Percentiles rank a stretch among this genome's conserved stretches.
phyloP scores from a whole-genome alignment of 306 rosid species.

The Pyrus betulifolia region DNA sequence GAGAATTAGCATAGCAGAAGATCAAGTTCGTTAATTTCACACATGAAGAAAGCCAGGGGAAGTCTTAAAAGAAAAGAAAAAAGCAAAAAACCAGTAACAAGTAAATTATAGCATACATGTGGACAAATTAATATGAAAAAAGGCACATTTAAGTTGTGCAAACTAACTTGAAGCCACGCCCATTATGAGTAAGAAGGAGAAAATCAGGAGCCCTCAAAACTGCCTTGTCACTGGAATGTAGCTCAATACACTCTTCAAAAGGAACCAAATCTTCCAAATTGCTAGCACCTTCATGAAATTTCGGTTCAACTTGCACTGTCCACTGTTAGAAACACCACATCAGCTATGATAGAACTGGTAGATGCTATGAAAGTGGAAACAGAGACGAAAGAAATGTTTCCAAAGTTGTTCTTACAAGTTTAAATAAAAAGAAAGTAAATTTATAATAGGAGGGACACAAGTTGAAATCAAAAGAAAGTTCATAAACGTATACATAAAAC shows the following conservation, averaged over 20 bases:
- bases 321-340: slow-evolving; percentile 50
- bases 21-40: not conserved
- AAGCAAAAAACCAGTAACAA: not conserved
- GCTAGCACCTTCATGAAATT: slow-evolving; percentile 86
- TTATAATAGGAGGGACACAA: not conserved
- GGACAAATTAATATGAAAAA: slow-evolving; percentile 1
- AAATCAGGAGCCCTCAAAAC: slow-evolving; percentile 78
- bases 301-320: slow-evolving; percentile 75
- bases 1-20: not conserved
- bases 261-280: slow-evolving; percentile 83
- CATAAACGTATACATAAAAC: not conserved
- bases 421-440: not conserved
- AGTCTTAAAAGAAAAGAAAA: not conserved
- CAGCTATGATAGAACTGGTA: not conserved
- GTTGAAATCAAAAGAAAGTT: not conserved
- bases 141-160: slow-evolving; percentile 16
- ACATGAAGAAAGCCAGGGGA: not conserved
- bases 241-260: slow-evolving; percentile 88
- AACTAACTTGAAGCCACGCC: slow-evolving; percentile 88
- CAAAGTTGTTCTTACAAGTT: not conserved
- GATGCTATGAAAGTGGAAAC: not conserved
- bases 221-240: slow-evolving; percentile 53
- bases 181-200: slow-evolving; percentile 85
- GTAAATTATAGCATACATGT: not conserved
- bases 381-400: not conserved